Base-by-base conservation (phyloP, 805 yeast species). In the Komagataella populi region DNA sequence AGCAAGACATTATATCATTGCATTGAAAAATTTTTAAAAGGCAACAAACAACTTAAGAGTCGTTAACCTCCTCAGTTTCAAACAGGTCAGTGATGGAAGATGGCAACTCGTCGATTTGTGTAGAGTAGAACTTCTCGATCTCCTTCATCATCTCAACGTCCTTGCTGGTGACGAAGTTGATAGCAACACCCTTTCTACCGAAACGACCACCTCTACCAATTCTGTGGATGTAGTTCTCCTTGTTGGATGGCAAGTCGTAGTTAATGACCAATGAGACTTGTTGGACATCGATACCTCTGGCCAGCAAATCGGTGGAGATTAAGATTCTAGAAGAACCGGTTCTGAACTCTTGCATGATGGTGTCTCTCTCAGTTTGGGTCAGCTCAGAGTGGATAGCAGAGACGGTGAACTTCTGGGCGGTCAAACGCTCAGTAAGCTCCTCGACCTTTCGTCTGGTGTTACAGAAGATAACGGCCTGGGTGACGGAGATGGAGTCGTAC, bases 151-250 rank as follows among this genome's bases (percentile, higher is more conserved):
- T 79, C 51, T 74, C 77, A 57, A 75, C 76, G 68, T 93, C 98
- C 50, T 83, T 83, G 58, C 73, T 75, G 53, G 97, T 88, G 62
- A 89, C 83, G 61, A 93, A 85, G 76, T 90, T 93, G 69, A 91
- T 87, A 53, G 99, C 97, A 63, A 86, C 95, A 76, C 96, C 99
- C 76, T 90, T 91, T 71, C 99, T 83, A 60, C 99, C 99, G 74
- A 91, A 91, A 67, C 99, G 83, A 57, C 98, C 99, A 59, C 96
- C 89, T 70, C 99, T 84, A 69, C 99, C 99, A 59, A 91, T 91
- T 71, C 99, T 81, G 75, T 91, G 99, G 64, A 91, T 83, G 70
- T 91, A 91, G 77, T 91, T 91, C 70, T 91, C 98, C 66, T 84
- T 82, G 77, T 93, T 89, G 57, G 79, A 69, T 52, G 99, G 98